Evolutionary conservation across 2,329 filamentous ascomycete genomes (phyloP), one percentile per base, ranked within the genome.

Genomic region (Lasiodiplodia citricola): DNA sequence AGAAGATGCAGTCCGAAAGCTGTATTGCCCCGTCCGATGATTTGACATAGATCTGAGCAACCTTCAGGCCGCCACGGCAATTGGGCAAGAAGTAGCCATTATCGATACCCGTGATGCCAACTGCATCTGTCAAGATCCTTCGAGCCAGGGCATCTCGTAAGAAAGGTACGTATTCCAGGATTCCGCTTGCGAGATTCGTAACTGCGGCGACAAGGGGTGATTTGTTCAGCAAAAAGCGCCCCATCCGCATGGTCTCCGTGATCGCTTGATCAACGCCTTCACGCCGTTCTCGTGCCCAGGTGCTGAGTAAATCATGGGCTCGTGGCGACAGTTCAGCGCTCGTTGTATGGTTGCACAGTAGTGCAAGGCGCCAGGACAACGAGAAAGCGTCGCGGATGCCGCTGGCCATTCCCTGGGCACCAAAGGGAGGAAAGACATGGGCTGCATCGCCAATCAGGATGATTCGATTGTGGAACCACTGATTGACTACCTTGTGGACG

Each of bases 381-480:
- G 58, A 28, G 41, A 38, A 11, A 6, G 70, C 70, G 41, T 71
- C 70, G 1, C 69, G 62, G 21, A 71, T 37, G 5, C 70, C 69
- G n/a, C 10, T 37, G 31, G 63, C 67, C 5, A 71, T 71, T 13
- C 70, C 70, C 41, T 70, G 69, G 16, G 38, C 70, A 1, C 64
- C 70, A 54, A 70, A 70, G 3, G 70, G 70, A 2, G 69, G 70
- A 37, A 71, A 70, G 7, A 71, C 69, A 21, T 71, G 70, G 8
- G 70, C 70, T 5, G 70, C 69, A 13, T 71, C 69, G 13, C 69
- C 70, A 11, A 64, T 57, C 10, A 70, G 21, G 44, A 70, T 44
- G 23, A 51, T 51, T 35, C 55, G 41, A 66, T 60, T 35, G 44
- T 28, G 14, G 25, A 66, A 56, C 70, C 70, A 70, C 4, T 35